These are phyloP conservation scores for Daedaleopsis sinensis DNA, from an alignment of 768 basidiomycete species.

Conservation along the genomic window DNA sequence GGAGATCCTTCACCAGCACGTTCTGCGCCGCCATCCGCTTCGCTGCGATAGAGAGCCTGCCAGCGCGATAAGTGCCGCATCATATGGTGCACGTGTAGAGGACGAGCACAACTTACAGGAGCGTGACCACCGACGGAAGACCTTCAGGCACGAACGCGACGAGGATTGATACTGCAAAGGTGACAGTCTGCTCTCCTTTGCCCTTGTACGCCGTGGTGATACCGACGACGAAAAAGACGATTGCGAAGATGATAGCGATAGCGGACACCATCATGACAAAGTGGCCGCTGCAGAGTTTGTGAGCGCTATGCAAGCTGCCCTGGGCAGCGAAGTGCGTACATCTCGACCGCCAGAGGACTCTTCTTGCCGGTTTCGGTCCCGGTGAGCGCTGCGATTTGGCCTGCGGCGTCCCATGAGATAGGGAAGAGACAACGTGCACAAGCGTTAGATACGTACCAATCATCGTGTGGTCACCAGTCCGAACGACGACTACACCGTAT, in stretches of 20 bases:
- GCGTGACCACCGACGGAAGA: slow-evolving; percentile 67
- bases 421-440: neutral
- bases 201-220: slow-evolving; percentile 69
- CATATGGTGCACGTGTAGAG: neutral
- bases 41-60: slow-evolving; percentile 62
- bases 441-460: slow-evolving; percentile 46
- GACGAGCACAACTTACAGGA: slow-evolving; percentile 39
- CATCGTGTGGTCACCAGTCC: slow-evolving; percentile 67
- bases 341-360: slow-evolving; percentile 68
- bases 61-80: neutral
- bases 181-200: slow-evolving; percentile 59
- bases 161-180: slow-evolving; percentile 61
- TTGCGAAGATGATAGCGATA: slow-evolving; percentile 62
- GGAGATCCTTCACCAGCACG: slow-evolving; percentile 74
- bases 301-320: neutral
- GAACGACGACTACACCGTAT: slow-evolving; percentile 57
- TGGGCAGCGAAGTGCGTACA: slow-evolving; percentile 41
- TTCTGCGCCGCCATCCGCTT: slow-evolving; percentile 74
- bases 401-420: slow-evolving; percentile 34
- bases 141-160: slow-evolving; percentile 67
- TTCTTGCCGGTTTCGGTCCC: slow-evolving; percentile 66
- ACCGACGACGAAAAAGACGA: slow-evolving; percentile 68
- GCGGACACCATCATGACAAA: slow-evolving; percentile 66
- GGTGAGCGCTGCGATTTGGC: slow-evolving; percentile 70
- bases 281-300: slow-evolving; percentile 41